phyloP scores from a whole-genome alignment of 805 yeast species.

The Lachancea fermentati region DNA sequence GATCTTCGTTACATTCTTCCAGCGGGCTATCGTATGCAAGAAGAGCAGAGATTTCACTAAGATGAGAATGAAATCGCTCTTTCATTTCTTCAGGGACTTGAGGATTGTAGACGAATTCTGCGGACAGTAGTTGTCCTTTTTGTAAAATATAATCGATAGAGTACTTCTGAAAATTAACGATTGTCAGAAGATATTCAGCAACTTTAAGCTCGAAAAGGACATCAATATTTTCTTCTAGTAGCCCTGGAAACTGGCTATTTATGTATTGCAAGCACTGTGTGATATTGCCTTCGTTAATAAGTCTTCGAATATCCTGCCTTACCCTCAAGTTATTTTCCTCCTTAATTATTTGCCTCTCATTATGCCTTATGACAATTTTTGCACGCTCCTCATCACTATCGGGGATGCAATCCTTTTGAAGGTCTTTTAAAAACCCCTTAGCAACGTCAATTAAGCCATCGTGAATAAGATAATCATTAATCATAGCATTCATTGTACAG shows the following conservation, averaged over 20 bases:
- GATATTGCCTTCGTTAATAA: slow-evolving; percentile 41
- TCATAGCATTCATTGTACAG: slow-evolving; percentile 24
- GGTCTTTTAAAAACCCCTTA: slow-evolving; percentile 45
- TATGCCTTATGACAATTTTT: slow-evolving; percentile 22
- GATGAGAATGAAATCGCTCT: slow-evolving; percentile 32
- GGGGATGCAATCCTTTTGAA: slow-evolving; percentile 27
- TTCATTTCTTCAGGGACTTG: slow-evolving; percentile 19
- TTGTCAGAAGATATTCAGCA: slow-evolving; percentile 22
- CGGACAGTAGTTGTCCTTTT: slow-evolving; percentile 23
- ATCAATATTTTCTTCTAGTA: slow-evolving; percentile 20
- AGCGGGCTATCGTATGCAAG: slow-evolving; percentile 50
- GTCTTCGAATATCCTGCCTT: slow-evolving; percentile 42
- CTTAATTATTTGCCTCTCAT: slow-evolving; percentile 26
- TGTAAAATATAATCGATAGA: slow-evolving; percentile 16
- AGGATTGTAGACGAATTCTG: slow-evolving; percentile 19
- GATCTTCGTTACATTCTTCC: slow-evolving; percentile 30
- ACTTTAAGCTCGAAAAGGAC: slow-evolving; percentile 26
- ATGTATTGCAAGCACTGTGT: slow-evolving; percentile 39
- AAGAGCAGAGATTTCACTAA: slow-evolving; percentile 45
- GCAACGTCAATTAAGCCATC: slow-evolving; percentile 53
- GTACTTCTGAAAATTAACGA: slow-evolving; percentile 11
- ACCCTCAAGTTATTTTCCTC: slow-evolving; percentile 35
- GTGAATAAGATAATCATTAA: slow-evolving; percentile 46
- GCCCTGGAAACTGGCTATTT: slow-evolving; percentile 23
- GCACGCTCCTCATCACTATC: slow-evolving; percentile 14